Conservation (phyloP, 805 yeast genomes). For the Clavispora vitiphila region DNA sequence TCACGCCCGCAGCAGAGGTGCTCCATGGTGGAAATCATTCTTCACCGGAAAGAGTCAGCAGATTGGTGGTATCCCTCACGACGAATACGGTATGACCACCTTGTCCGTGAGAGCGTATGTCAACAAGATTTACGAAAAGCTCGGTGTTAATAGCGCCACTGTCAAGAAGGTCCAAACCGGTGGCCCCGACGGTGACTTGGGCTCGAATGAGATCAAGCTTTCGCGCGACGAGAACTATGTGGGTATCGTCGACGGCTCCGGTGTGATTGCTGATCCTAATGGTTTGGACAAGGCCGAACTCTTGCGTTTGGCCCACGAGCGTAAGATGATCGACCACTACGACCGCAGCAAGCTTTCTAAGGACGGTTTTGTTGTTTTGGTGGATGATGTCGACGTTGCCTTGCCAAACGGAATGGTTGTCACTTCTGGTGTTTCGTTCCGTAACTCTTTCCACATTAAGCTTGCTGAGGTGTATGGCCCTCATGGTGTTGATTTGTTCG, state of each 20-base stretch:
- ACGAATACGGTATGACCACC: constrained; percentile 96
- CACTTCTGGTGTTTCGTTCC: constrained; percentile 80
- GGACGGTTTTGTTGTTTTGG: constrained; percentile 75
- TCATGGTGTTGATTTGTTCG: constrained; percentile 75
- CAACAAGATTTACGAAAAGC: constrained; percentile 78
- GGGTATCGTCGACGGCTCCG: constrained; percentile 92
- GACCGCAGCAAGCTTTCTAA: constrained; percentile 62
- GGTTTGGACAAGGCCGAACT: constrained; percentile 83
- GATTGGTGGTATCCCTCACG: constrained; percentile 97
- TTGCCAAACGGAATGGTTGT: constrained; percentile 75
- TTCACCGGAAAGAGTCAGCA: constrained; percentile 92
- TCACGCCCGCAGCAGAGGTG: constrained; percentile 88
- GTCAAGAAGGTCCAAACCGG: constrained; percentile 91
- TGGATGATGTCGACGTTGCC: constrained; percentile 75
- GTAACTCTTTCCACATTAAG: constrained; percentile 84
- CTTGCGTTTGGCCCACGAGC: constrained; percentile 66
- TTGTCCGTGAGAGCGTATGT: constrained; percentile 90
- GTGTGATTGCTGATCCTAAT: constrained; percentile 86
- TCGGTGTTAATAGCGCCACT: constrained; percentile 50
- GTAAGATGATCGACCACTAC: constrained; percentile 69
- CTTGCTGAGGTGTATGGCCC: constrained; percentile 54
- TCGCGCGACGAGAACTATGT: constrained; percentile 81
- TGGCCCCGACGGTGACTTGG: constrained; percentile 98
- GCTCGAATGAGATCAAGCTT: constrained; percentile 88
- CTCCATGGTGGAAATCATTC: constrained; percentile 98